phyloP scores from a whole-genome alignment of 345 rosid species.

The Rubroshorea leprosula region DNA sequence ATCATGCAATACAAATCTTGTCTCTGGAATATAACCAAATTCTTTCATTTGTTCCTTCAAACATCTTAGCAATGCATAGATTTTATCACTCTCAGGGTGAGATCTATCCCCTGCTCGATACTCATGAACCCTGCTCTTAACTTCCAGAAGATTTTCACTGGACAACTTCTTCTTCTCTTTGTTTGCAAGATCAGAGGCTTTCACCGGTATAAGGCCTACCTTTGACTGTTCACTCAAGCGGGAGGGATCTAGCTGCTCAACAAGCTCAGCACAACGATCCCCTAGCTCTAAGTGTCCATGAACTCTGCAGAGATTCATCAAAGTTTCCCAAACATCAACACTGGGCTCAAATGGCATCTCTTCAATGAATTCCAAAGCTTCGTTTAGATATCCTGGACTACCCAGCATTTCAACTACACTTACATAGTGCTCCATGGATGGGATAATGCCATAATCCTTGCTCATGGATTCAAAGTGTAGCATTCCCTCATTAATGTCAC shows the following conservation, averaged over 20 bases:
- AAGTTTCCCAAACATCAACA: conserved; percentile 62
- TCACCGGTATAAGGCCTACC: conserved; percentile 56
- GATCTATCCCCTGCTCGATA: conserved; percentile 80
- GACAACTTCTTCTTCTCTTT: conserved; percentile 37
- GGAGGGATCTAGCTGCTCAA: conserved; percentile 55
- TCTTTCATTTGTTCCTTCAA: conserved; percentile 73
- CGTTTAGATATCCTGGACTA: conserved; percentile 58
- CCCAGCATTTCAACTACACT: conserved; percentile 67
- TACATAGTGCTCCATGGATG: conserved; percentile 57
- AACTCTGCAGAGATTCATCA: conserved; percentile 68
- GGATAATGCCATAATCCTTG: conserved; percentile 50
- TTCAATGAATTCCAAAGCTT: conserved; percentile 66
- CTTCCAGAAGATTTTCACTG: conserved; percentile 36
- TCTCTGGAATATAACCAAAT: conserved; percentile 57
- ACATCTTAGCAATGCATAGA: conserved; percentile 41
- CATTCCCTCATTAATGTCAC: conserved; percentile 71
- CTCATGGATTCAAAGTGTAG: conserved; percentile 68
- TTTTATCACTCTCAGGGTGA: conserved; percentile 61
- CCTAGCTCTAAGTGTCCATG: conserved; percentile 81
- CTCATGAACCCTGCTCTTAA: conserved; percentile 39
- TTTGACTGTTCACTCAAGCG: conserved; percentile 48
- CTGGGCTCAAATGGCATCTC: conserved; percentile 58
- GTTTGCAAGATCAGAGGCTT: conserved; percentile 39
- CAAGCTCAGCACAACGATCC: conserved; percentile 62
- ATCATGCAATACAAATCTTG: conserved; percentile 65